Evolutionary conservation across 2,329 filamentous ascomycete genomes (phyloP), one percentile per base, ranked within the genome.

Genomic region (Hyphodiscus sp.): DNA sequence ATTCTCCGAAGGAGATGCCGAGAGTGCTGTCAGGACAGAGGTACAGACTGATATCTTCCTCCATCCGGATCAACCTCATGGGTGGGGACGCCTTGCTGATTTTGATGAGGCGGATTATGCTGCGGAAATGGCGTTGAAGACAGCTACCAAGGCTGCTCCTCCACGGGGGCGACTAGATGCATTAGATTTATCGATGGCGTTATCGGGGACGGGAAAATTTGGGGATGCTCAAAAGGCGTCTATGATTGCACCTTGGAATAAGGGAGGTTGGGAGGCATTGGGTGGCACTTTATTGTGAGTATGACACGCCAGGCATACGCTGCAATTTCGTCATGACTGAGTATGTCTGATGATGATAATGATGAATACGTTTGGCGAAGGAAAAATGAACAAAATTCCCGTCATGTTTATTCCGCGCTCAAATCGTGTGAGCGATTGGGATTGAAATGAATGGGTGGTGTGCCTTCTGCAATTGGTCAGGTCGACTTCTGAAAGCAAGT

Each of bases 91-190:
- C 49, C 74, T 97, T 20, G 83, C 87, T 0, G 77, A 82, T 41
- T 69, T 80, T 0, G 79, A 78, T 0, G 80, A 77, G 2, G 71
- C 76, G 43, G 63, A 68, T 5, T 71, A 74, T 50, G 71, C 73
- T n/a, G 85, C 88, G 2, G 82, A 88, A 60, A 91, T 96, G 83
- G 89, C 91, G 1, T 75, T 95, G 56, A 79, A 84, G 65, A 89
- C 91, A n/a, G 91, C 91, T 0, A 66, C 80, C 41, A 83, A 85
- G 61, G 83, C 81, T 9, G 82, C 91, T 2, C 87, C 91, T 38
- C 91, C 91, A 0, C 71, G 77, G 49, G 89, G 90, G 0, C 72
- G 76, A 1, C 72, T 95, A 13, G 80, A 79, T 18, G 83, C 89
- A 1, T 74, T 77, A 20, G 87, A 89, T 55, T 70, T 97, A 51